A percentile compares a stretch with the other conserved stretches of the same genome.
Evolutionary conservation across 495 filamentous ascomycete species (phyloP).

Genomic region (Daldinia loculata): DNA sequence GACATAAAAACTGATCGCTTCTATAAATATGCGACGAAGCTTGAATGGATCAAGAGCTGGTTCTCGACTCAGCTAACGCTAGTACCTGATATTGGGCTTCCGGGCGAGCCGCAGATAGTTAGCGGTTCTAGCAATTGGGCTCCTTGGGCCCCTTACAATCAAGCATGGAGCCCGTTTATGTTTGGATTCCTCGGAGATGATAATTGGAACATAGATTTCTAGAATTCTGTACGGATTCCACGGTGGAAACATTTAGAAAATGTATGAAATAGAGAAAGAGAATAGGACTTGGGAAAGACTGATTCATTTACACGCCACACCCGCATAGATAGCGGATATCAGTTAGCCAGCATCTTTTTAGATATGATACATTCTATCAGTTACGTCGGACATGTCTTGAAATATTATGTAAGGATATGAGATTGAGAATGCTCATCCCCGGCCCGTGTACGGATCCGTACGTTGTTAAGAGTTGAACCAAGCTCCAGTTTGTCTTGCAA

Average conservation of each 20-base stretch:
- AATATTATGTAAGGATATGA: too few relatives aligned
- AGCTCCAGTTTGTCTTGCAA: not conserved
- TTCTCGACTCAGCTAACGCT: constrained; percentile 20
- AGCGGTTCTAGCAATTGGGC: constrained; percentile 12
- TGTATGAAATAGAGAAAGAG: not conserved
- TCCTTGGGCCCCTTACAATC: constrained; percentile 24
- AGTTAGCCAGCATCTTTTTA: not conserved
- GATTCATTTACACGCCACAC: not conserved
- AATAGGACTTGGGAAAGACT: not conserved
- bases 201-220: constrained; percentile 40
- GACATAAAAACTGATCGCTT: constrained; percentile 33
- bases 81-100: not conserved
- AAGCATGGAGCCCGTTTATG: constrained; percentile 36
- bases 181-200: constrained; percentile 34
- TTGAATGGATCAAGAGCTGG: constrained; percentile 39
- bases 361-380: not conserved
- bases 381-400: not conserved
- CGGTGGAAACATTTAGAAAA: not conserved
- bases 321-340: not conserved
- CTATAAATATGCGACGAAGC: constrained; percentile 24
- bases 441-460: not conserved
- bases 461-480: not conserved
- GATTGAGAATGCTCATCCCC: not conserved
- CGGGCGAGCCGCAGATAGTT: constrained; percentile 3
- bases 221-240: not conserved